A percentile compares a stretch with the other conserved stretches of the same genome.
Evolutionary conservation across 441 rosid species (phyloP).

Genomic region (Adansonia gregorii): DNA sequence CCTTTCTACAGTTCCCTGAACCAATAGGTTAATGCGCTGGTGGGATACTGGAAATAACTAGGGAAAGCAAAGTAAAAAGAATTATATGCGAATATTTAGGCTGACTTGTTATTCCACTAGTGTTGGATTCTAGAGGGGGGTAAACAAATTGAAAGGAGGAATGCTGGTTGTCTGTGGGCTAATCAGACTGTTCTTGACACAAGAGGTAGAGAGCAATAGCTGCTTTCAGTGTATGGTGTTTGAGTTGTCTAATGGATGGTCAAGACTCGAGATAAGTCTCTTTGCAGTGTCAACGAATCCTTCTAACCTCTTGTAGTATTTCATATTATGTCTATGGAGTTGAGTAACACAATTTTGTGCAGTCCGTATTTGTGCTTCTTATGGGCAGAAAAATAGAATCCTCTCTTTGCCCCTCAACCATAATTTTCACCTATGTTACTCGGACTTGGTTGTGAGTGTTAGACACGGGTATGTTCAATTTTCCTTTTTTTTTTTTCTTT

Average conservation of each 20-base stretch:
- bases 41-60: not conserved
- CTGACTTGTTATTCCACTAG: not conserved
- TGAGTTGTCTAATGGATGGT: not conserved
- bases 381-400: not conserved
- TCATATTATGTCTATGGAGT: not conserved
- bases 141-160: conserved; percentile 4
- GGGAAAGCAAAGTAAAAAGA: not conserved
- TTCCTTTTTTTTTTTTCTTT: no score
- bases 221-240: not conserved
- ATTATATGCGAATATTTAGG: no score
- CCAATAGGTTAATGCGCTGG: not conserved
- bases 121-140: not conserved
- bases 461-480: no score
- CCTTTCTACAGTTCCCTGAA: not conserved
- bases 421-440: not conserved
- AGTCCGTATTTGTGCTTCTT: not conserved
- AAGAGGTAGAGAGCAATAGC: not conserved
- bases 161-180: not conserved
- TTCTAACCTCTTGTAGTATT: not conserved
- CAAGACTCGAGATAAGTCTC: not conserved
- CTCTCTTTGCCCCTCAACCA: not conserved
- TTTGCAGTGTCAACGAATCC: not conserved
- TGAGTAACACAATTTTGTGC: not conserved
- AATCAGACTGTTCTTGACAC: not conserved
- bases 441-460: no score